Conservation (phyloP, 345 rosid genomes). For the Gossypium sturtianum region DNA sequence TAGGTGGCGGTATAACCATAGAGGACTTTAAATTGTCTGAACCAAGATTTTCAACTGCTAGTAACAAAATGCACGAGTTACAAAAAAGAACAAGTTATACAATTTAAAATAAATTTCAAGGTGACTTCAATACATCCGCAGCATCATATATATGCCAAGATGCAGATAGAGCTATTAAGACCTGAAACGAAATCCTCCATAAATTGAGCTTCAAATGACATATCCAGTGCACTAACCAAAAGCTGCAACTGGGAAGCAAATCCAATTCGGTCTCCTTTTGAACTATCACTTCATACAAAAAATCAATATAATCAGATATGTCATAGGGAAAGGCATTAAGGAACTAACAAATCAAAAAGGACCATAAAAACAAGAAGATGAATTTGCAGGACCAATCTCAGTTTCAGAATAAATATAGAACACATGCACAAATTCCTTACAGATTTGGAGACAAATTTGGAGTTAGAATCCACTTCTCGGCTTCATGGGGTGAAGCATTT, state of each 20-base stretch:
- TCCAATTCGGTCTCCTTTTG: slow-evolving; percentile 53
- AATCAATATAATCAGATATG: slow-evolving; percentile 17
- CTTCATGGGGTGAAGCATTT: slow-evolving; percentile 86
- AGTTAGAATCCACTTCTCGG: slow-evolving; percentile 69
- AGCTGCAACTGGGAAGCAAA: slow-evolving; percentile 78
- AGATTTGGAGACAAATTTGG: slow-evolving; percentile 55
- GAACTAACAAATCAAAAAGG: slow-evolving; percentile 15
- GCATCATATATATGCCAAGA: slow-evolving; percentile 10
- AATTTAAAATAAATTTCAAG: slow-evolving; percentile 12
- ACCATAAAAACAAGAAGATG: neutral
- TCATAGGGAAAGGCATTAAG: slow-evolving; percentile 9
- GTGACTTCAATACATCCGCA: slow-evolving; percentile 18
- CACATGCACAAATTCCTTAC: slow-evolving; percentile 40
- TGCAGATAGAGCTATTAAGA: slow-evolving; percentile 25
- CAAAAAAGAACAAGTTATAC: neutral
- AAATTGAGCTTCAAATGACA: slow-evolving; percentile 70
- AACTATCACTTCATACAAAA: slow-evolving; percentile 40
- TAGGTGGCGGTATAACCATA: slow-evolving; percentile 72
- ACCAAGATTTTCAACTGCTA: slow-evolving; percentile 65
- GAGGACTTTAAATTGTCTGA: slow-evolving; percentile 63
- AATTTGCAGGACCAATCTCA: neutral
- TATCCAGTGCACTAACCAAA: slow-evolving; percentile 66
- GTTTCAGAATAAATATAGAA: slow-evolving; percentile 7
- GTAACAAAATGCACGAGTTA: neutral
- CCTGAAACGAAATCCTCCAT: slow-evolving; percentile 95